Evolutionary conservation across 768 basidiomycete species (phyloP), one percentile per base, ranked within the genome.

Genomic region (Suillus decipiens): DNA sequence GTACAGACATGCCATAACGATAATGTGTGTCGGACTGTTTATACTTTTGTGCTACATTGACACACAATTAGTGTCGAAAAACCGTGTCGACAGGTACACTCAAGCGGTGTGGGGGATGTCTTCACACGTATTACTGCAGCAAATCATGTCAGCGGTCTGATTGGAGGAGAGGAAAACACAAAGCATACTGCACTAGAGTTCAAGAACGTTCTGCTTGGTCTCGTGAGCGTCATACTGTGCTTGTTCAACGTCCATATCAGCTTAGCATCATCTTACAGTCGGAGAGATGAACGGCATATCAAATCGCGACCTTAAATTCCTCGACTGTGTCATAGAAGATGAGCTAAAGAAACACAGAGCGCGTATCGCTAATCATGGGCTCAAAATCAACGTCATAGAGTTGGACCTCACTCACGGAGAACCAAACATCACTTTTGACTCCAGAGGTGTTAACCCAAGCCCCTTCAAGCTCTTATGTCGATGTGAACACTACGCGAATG

Each of bases 111-210:
- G 66, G 42, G 19, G 72, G 73, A 5, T 75, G 70, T 58, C 64
- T 70, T 31, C 73, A 73, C n/a, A 64, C 72, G 36, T 75, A 67
- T 45, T 75, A 75, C 22, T 75, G 74, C 37, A 67, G 66, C 57
- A 67, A 54, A 31, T 58, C 61, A 42, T 74, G 73, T 63, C 73
- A 74, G 64, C 69, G 66, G 31, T 61, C 67, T 39, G 73, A 73
- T 14, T 75, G 73, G 73, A 36, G 48, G 48, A 33, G 64, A 31
- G 73, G 73, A n/a, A 70, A 61, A 47, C 73, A 73, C 63, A 73
- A 72, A 47, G 58, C 63, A 22, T 75, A 75, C 39, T 74, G 70
- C 45, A 61, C 39, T 2, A 59, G 65, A 3, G 22, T 74, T 39
- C 72, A 66, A 7, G 45, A 66, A 36, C 74, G 73, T 9, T 69